A percentile compares a stretch with the other conserved stretches of the same genome.
Evolutionary conservation across 2,329 filamentous ascomycete species (phyloP).

Genomic region (Didymella exigua): DNA sequence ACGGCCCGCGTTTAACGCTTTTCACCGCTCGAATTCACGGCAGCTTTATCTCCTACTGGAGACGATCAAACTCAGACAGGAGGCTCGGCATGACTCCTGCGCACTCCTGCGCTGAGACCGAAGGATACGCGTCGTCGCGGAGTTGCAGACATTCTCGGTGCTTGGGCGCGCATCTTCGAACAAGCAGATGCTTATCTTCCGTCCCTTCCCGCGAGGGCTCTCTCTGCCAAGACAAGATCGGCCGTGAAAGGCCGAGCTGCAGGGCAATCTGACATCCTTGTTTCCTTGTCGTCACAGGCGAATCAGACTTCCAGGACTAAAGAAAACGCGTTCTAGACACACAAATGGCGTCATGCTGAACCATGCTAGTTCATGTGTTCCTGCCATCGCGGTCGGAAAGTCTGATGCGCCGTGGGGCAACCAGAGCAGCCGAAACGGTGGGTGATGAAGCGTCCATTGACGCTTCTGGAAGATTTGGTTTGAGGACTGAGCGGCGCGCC

Average conservation of each 20-base stretch:
- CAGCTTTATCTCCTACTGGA: neutral
- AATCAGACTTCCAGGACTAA: slow-evolving; percentile 14
- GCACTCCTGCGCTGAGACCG: neutral
- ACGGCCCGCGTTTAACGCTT: slow-evolving; percentile 11
- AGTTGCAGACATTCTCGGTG: neutral
- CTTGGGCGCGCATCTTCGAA: neutral
- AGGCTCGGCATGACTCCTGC: neutral
- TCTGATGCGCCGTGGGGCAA: slow-evolving; percentile 16
- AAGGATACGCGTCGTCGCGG: slow-evolving; percentile 1
- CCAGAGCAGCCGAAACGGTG: slow-evolving; percentile 20
- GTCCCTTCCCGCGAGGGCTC: slow-evolving; percentile 3
- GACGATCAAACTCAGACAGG: neutral
- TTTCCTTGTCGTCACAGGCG: neutral
- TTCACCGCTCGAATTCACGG: neutral
- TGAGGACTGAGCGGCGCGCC: slow-evolving; percentile 8
- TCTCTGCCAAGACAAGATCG: slow-evolving; percentile 8
- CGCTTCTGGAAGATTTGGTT: slow-evolving; percentile 23
- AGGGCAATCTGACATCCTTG: slow-evolving; percentile 12
- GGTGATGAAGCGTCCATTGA: slow-evolving; percentile 33
- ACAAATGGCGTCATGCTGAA: slow-evolving; percentile 33
- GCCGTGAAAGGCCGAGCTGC: slow-evolving; percentile 11
- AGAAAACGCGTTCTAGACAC: slow-evolving; percentile 25
- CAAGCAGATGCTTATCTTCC: slow-evolving; percentile 2
- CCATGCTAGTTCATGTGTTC: slow-evolving; percentile 35
- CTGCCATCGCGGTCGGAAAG: slow-evolving; percentile 31